These are phyloP conservation scores for Immersiporthe knoxdaviesiana DNA, from an alignment of 2,329 filamentous ascomycete species.

Conservation along the genomic window DNA sequence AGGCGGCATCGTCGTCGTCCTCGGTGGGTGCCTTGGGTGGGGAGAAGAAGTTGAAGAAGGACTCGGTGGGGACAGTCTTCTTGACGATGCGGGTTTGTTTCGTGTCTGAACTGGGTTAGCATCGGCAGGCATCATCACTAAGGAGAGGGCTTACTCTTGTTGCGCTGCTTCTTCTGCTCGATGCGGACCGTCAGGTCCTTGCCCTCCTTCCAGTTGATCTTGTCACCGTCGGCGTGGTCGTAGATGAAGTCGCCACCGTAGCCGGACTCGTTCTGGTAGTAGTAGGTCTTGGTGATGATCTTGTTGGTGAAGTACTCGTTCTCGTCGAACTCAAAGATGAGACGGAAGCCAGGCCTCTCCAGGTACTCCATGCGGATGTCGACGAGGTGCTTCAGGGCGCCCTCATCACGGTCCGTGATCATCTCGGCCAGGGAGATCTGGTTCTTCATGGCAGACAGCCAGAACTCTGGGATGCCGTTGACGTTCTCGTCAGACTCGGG, in stretches of 20 bases:
- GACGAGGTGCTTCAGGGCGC: slow-evolving; percentile 82
- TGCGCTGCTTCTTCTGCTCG: slow-evolving; percentile 99
- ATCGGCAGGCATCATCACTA: background rate
- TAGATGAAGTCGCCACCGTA: slow-evolving; percentile 99
- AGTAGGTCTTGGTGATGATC: slow-evolving; percentile 96
- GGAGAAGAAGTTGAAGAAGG: slow-evolving; percentile 99
- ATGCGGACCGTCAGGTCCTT: slow-evolving; percentile 93
- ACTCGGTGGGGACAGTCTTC: slow-evolving; percentile 98
- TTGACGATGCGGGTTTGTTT: slow-evolving; percentile 99
- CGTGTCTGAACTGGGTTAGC: slow-evolving; percentile 67
- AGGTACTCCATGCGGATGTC: slow-evolving; percentile 99
- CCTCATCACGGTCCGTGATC: slow-evolving; percentile 97
- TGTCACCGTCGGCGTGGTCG: slow-evolving; percentile 96
- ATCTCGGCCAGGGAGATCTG: slow-evolving; percentile 96
- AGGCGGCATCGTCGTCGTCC: slow-evolving; percentile 73
- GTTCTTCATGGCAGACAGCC: slow-evolving; percentile 99
- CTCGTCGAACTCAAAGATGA: slow-evolving; percentile 95
- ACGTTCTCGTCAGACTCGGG: slow-evolving; percentile 59
- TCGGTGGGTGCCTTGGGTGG: slow-evolving; percentile 84
- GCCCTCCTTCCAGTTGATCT: slow-evolving; percentile 94
- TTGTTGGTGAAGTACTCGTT: slow-evolving; percentile 99
- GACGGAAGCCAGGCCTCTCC: slow-evolving; percentile 94
- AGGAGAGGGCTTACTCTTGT: slow-evolving; percentile 77
- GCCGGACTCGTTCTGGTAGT: slow-evolving; percentile 97
- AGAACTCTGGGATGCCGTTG: slow-evolving; percentile 96